These are phyloP conservation scores for Didymella pinodella DNA, from an alignment of 2,329 filamentous ascomycete species.

Conservation along the genomic window DNA sequence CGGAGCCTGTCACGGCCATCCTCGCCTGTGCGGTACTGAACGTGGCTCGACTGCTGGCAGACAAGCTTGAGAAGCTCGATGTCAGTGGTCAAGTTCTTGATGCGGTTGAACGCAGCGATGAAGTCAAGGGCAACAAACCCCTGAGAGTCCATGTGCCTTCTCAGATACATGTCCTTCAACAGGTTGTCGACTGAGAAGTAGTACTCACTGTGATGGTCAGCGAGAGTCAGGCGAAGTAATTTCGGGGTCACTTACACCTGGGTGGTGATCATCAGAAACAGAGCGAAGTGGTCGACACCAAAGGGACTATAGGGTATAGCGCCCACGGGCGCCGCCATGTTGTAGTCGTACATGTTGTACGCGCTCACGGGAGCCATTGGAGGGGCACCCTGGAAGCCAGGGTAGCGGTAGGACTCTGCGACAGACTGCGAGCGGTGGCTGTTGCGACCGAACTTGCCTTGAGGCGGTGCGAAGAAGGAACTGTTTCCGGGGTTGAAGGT, in stretches of 20 bases:
- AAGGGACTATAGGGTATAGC: constrained; percentile 66
- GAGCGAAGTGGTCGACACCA: constrained; percentile 64
- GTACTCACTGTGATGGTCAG: constrained; percentile 73
- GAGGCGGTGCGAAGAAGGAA: constrained; percentile 42
- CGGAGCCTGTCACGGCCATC: constrained; percentile 83
- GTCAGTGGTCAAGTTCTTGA: constrained; percentile 76
- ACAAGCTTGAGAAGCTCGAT: constrained; percentile 76
- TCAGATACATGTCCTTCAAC: constrained; percentile 88
- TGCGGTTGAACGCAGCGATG: constrained; percentile 85
- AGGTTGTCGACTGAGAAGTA: constrained; percentile 98
- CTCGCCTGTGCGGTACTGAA: constrained; percentile 78
- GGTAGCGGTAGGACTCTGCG: constrained; percentile 59
- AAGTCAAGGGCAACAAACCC: constrained; percentile 85
- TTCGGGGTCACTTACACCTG: constrained; percentile 59
- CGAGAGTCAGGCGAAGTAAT: neutral
- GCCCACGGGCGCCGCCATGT: constrained; percentile 63
- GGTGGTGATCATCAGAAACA: constrained; percentile 66
- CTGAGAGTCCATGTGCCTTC: constrained; percentile 92
- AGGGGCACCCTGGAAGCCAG: constrained; percentile 45
- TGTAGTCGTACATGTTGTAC: constrained; percentile 66
- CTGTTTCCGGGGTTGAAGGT: constrained; percentile 48
- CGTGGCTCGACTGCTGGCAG: constrained; percentile 72
- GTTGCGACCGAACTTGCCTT: constrained; percentile 57
- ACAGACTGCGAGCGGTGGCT: constrained; percentile 69
- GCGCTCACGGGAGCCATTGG: constrained; percentile 57